Evolutionary conservation across 192 early-diverging fungal genomes (phyloP), one percentile per base, ranked within the genome.

Genomic region (Umbelopsis sp.): DNA sequence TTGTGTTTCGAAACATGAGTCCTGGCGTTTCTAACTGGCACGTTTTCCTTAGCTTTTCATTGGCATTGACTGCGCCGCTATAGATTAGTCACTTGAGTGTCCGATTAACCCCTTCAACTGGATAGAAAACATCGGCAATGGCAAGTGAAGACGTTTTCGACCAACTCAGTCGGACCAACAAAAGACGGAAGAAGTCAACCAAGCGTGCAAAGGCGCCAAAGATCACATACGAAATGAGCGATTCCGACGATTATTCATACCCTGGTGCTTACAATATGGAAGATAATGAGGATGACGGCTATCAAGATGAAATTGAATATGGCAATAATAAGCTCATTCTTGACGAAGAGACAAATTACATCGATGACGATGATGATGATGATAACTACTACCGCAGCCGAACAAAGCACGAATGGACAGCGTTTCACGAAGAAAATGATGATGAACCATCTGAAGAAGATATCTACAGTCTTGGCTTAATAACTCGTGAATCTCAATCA

Each of bases 71-170:
- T 41, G 5, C 37, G 37, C 37, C 10, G 37, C 5, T 6, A 52
- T 23, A 9, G 5, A 25, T 27, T 12, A 61, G 30, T 61, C 27
- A 61, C 3, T 16, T 41, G 37, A 41, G 37, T 41, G 37, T 30
- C 37, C 37, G 5, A 4, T 41, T 41, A 41, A 41, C 37, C 37
- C 37, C 10, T 37, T 41, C 27, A 30, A 41, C 6, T 41, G 37
- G 13, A 61, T 61, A 16, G 55, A 35, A 27, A 15, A 6, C 15
- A 25, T 16, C 18, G 16, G 16, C 27, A 25, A 61, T 61, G 55
- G 55, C 55, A 25, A 61, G 55, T 35, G 55, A 61, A 61, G 55
- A 61, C 55, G 55, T 61, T 61, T 61, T 61, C 55, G 55, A 61
- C 33, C 55, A 30, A 25, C 55, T 61, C 55, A 61, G 55, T 30